These are phyloP conservation scores for Sugiyamaella qingdaonensis DNA, from an alignment of 805 yeast genomes.

Conservation along the genomic window DNA sequence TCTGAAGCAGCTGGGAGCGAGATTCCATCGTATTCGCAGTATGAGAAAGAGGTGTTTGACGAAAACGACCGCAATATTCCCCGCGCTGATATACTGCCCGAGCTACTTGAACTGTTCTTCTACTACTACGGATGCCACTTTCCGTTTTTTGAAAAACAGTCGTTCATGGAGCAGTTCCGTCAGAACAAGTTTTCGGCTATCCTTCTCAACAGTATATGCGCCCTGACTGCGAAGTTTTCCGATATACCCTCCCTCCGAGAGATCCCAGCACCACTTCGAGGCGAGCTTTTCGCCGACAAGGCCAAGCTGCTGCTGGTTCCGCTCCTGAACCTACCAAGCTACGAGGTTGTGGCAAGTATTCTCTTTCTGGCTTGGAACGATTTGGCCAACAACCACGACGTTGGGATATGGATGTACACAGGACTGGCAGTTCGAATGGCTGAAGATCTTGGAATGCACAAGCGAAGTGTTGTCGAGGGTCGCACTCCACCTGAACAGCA, in stretches of 20 bases:
- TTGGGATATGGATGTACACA: constrained; percentile 13
- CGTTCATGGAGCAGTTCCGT: not conserved
- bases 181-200: constrained; percentile 4
- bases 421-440: constrained; percentile 10
- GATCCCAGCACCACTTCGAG: constrained; percentile 1
- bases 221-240: constrained; percentile 8
- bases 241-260: not conserved
- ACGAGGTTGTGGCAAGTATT: constrained; percentile 8
- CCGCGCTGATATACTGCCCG: not conserved
- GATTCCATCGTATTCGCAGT: not conserved
- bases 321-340: constrained; percentile 8
- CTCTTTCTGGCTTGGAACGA: constrained; percentile 11
- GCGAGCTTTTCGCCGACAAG: constrained; percentile 8
- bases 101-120: constrained; percentile 1
- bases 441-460: constrained; percentile 8
- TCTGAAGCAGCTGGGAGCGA: not conserved
- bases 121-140: constrained; percentile 6
- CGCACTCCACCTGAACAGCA: constrained; percentile 1
- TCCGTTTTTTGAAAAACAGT: constrained; percentile 1
- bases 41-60: not conserved
- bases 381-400: constrained; percentile 11
- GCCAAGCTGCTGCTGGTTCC: constrained; percentile 10
- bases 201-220: constrained; percentile 5
- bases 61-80: not conserved
- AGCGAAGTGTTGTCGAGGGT: not conserved